Conservation (phyloP, 2,329 filamentous ascomycete genomes). For the Pseudogymnoascus sp. region DNA sequence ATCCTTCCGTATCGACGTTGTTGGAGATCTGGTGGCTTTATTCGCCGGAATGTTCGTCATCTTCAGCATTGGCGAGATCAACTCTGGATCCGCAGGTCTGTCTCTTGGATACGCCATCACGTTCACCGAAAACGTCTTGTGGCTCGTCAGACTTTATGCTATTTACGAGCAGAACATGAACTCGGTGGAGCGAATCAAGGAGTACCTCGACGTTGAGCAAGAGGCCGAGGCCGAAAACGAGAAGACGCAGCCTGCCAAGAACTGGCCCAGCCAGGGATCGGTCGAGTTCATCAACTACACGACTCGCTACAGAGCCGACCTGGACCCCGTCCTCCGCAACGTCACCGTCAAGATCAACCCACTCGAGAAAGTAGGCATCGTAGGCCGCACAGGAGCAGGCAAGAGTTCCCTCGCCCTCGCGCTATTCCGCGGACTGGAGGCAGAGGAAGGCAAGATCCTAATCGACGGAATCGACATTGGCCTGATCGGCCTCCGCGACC, state of each 20-base stretch:
- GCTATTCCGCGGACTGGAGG: constrained; percentile 87
- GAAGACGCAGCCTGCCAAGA: constrained; percentile 65
- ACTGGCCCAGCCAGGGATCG: constrained; percentile 79
- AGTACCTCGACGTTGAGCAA: constrained; percentile 93
- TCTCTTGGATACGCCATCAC: constrained; percentile 93
- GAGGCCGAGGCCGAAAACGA: constrained; percentile 75
- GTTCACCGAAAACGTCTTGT: constrained; percentile 93
- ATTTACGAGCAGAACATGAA: constrained; percentile 99
- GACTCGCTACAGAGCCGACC: constrained; percentile 78
- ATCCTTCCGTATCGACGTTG: constrained; percentile 80
- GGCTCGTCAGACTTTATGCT: constrained; percentile 90
- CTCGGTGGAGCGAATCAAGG: constrained; percentile 92
- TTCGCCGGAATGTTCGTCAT: constrained; percentile 90
- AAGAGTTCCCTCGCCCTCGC: constrained; percentile 94
- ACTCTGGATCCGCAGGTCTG: constrained; percentile 86
- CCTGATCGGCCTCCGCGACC: constrained; percentile 81
- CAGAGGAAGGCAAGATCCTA: constrained; percentile 79
- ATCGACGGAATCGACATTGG: constrained; percentile 91
- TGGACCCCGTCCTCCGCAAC: constrained; percentile 77
- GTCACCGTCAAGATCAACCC: constrained; percentile 81
- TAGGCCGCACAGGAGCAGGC: constrained; percentile 88
- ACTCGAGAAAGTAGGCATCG: constrained; percentile 89
- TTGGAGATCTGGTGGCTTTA: constrained; percentile 88
- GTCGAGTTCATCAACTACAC: constrained; percentile 87
- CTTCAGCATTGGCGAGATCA: constrained; percentile 70